Percentiles rank a stretch among this genome's conserved stretches.
Conservation (phyloP, 345 rosid species). For the Eucalyptus sp. region DNA sequence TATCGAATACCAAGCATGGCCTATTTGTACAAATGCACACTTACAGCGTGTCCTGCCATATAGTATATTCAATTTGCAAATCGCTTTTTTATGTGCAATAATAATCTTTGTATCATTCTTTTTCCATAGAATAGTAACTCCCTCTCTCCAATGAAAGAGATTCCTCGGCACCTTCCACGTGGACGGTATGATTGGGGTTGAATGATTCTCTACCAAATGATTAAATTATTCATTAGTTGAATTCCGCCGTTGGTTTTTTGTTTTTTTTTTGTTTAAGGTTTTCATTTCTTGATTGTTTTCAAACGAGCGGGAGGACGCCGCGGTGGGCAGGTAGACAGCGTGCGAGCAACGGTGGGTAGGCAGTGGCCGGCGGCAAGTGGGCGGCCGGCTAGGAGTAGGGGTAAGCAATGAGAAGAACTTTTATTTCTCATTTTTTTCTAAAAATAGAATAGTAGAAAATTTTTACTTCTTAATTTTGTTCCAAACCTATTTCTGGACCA, state of each 20-base stretch:
- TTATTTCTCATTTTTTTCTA: no score
- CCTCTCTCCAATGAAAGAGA: neutral
- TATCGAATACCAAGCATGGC: no score
- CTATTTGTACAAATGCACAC: neutral
- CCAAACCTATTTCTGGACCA: no score
- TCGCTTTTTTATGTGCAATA: neutral
- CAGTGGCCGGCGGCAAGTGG: no score
- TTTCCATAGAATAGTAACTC: neutral
- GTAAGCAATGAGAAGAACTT: no score
- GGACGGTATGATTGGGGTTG: neutral
- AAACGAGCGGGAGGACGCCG: no score
- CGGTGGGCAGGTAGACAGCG: no score
- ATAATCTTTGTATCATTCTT: no score
- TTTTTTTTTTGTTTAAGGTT: neutral
- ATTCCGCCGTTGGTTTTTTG: neutral
- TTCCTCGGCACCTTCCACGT: neutral
- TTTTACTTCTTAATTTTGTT: no score
- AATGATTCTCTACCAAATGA: neutral
- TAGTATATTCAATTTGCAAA: no score
- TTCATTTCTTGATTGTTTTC: neutral
- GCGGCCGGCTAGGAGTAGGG: no score
- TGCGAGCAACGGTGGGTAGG: no score
- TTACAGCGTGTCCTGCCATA: rapidly evolving
- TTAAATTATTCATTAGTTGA: neutral
- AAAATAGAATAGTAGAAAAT: rapidly evolving